Conservation (phyloP, 75 land plant genomes). For the Gnetum montanum region DNA sequence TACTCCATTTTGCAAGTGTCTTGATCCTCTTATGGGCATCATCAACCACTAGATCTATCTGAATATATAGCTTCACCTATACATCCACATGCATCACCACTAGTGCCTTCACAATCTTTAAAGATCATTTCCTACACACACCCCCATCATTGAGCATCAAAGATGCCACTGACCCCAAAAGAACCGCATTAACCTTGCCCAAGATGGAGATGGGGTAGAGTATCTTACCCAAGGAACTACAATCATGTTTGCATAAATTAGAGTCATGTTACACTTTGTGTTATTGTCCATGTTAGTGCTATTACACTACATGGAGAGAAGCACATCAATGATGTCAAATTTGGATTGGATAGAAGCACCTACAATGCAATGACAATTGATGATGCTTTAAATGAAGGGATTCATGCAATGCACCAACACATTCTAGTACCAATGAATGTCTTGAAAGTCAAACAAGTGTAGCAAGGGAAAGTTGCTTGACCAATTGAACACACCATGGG, state of each 20-base stretch:
- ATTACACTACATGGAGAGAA: conserved; percentile 36
- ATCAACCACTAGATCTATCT: conserved; percentile 25
- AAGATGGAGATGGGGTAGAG: neutral
- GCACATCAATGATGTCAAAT: conserved; percentile 56
- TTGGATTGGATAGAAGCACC: neutral
- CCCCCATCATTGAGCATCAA: neutral
- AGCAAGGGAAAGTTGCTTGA: conserved; percentile 46
- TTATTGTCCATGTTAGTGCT: no score
- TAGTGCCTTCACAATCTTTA: conserved; percentile 42
- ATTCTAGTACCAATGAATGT: conserved; percentile 40
- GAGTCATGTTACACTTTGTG: no score
- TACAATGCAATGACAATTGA: conserved; percentile 14
- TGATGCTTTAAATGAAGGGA: conserved; percentile 34
- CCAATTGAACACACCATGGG: conserved; percentile 56
- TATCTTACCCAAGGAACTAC: conserved; percentile 82
- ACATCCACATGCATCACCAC: conserved; percentile 39
- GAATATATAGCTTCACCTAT: conserved; percentile 25
- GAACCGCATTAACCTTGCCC: neutral
- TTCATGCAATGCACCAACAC: conserved; percentile 42
- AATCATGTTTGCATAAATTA: conserved; percentile 63
- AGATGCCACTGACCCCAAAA: no score
- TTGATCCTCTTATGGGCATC: neutral
- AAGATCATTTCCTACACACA: conserved; percentile 62
- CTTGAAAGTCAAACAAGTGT: conserved; percentile 32
- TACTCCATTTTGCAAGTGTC: conserved; percentile 13